Conservation (phyloP, 1,284 basidiomycete genomes). For the Phlebopus sp. region DNA sequence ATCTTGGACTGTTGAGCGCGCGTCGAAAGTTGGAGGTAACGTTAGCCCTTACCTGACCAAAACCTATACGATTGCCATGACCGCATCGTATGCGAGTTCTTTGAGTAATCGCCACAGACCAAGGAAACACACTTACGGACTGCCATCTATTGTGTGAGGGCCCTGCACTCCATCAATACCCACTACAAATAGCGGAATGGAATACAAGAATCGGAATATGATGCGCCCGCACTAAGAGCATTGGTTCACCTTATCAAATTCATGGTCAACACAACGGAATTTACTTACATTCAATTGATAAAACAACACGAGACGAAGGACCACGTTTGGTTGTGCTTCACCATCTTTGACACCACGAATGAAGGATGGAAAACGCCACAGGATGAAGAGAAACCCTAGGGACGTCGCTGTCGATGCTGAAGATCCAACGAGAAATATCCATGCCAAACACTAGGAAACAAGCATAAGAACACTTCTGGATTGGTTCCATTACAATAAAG, state of each 20-base stretch:
- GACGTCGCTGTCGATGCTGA: constrained; percentile 62
- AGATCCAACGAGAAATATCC: constrained; percentile 68
- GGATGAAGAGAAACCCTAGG: constrained; percentile 62
- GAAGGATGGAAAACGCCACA: constrained; percentile 64
- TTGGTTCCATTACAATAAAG: neutral
- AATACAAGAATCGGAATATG: constrained; percentile 67
- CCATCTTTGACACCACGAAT: constrained; percentile 63
- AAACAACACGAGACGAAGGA: constrained; percentile 66
- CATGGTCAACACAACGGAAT: neutral
- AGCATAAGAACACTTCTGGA: constrained; percentile 10
- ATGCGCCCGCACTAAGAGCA: constrained; percentile 54
- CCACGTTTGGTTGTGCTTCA: constrained; percentile 66
- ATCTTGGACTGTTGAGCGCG: constrained; percentile 38
- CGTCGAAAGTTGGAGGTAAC: neutral
- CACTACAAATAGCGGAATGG: constrained; percentile 60
- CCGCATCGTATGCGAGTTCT: constrained; percentile 8
- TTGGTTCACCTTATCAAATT: constrained; percentile 4
- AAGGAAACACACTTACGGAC: constrained; percentile 45
- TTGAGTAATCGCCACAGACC: neutral
- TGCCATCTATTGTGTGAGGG: constrained; percentile 45
- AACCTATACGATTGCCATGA: constrained; percentile 31
- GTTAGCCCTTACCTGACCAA: constrained; percentile 43
- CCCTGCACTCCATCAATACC: constrained; percentile 57
- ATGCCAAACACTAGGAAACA: constrained; percentile 52
- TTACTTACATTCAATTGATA: constrained; percentile 69